A percentile compares a stretch with the other conserved stretches of the same genome.
Conservation (phyloP, 2,329 filamentous ascomycete genomes). For the Neofusicoccum laricinum region DNA sequence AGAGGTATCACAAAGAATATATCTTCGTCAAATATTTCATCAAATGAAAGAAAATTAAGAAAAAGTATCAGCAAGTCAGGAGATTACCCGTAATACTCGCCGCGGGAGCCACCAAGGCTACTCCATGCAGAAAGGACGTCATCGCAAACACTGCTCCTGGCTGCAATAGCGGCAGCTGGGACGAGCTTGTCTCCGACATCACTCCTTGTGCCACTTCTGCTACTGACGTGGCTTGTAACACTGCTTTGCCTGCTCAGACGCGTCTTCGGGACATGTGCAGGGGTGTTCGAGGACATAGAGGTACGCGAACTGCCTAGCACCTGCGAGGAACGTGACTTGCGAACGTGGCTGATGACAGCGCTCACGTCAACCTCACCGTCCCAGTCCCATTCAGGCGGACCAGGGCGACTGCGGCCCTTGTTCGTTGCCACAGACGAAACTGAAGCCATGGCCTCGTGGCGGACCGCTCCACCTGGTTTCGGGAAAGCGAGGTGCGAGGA, state of each 20-base stretch:
- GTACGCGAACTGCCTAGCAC: not conserved
- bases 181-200: not conserved
- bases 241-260: constrained; percentile 9
- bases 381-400: not conserved
- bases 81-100: not conserved
- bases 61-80: not conserved
- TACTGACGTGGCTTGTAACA: not conserved
- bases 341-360: constrained; percentile 3
- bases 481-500: not conserved
- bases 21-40: not conserved
- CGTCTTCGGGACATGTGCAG: not conserved
- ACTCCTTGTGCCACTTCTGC: not conserved
- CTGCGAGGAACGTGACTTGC: not conserved
- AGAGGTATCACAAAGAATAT: not conserved
- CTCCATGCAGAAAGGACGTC: constrained; percentile 49
- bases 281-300: not conserved
- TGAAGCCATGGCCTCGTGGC: constrained; percentile 18
- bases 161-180: not conserved
- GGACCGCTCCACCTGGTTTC: not conserved
- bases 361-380: not conserved
- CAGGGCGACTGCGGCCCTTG: not conserved
- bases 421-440: constrained; percentile 22
- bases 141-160: constrained; percentile 41
- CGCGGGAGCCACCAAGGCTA: constrained; percentile 38
- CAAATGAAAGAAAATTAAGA: not conserved